Conservation (phyloP, 1,284 basidiomycete genomes). For the Tremellales sp. region DNA sequence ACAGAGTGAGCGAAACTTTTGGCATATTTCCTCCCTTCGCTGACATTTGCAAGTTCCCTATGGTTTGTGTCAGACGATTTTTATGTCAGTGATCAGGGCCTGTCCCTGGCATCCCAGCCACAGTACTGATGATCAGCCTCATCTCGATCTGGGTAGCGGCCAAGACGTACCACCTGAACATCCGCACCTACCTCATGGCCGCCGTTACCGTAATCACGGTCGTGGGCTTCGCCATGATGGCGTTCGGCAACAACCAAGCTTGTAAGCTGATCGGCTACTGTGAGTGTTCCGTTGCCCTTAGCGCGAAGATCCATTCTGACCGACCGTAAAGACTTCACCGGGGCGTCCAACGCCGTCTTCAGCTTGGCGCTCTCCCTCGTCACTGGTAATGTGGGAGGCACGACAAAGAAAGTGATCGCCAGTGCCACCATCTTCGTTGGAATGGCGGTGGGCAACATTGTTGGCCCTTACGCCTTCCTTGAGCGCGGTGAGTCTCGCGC, state of each 20-base stretch:
- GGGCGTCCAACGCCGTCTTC: slow-evolving; percentile 49
- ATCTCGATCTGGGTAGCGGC: no score
- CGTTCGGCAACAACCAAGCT: slow-evolving; percentile 25
- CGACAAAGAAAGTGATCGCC: slow-evolving; percentile 47
- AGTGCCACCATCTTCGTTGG: slow-evolving; percentile 30
- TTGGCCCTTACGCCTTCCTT: slow-evolving; percentile 50
- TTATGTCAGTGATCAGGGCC: slow-evolving; percentile 24
- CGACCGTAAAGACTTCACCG: slow-evolving; percentile 35
- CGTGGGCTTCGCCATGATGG: slow-evolving; percentile 33
- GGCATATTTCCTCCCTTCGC: no score
- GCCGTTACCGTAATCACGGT: slow-evolving; percentile 29
- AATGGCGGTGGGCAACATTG: slow-evolving; percentile 45
- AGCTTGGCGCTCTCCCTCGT: slow-evolving; percentile 49
- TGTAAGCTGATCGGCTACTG: slow-evolving; percentile 27
- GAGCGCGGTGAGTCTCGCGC: no score
- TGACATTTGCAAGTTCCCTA: no score
- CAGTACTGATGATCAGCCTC: neutral
- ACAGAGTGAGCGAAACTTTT: no score
- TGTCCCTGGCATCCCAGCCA: neutral
- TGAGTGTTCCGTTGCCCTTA: slow-evolving; percentile 3
- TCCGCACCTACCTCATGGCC: slow-evolving; percentile 30
- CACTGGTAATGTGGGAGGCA: slow-evolving; percentile 50
- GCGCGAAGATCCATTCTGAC: neutral
- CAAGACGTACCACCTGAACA: slow-evolving; percentile 23
- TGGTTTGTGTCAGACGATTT: slow-evolving; percentile 18